Evolutionary conservation across 139 green algal species (phyloP).

Genomic region (Chlorella sp.): DNA sequence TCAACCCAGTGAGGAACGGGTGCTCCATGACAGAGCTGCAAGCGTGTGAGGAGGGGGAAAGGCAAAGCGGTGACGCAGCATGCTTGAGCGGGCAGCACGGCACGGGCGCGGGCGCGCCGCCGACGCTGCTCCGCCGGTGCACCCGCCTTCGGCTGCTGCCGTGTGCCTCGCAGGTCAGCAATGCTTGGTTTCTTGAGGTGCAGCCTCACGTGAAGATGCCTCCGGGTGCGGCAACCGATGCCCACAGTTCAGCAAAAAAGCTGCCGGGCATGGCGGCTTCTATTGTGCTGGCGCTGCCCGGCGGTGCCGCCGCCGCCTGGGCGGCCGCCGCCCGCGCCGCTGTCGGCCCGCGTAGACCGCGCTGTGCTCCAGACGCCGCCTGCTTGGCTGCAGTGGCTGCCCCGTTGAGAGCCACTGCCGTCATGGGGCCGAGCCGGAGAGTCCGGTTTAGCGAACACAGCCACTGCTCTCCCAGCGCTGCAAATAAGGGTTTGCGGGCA

Average conservation of each 20-base stretch:
- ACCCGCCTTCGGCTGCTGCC: too few relatives aligned
- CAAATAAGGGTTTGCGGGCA: too few relatives aligned
- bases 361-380: too few relatives aligned
- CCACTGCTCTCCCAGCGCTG: too few relatives aligned
- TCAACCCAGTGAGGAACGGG: slow-evolving; percentile 1
- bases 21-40: slow-evolving; percentile 6
- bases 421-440: too few relatives aligned
- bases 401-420: too few relatives aligned
- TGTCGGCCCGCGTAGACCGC: neutral
- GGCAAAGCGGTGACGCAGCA: neutral
- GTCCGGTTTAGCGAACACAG: too few relatives aligned
- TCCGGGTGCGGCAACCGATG: neutral
- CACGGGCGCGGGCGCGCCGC: too few relatives aligned
- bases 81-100: neutral
- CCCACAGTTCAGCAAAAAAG: slow-evolving; percentile 12
- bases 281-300: neutral
- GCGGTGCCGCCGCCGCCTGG: neutral
- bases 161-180: too few relatives aligned
- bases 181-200: neutral
- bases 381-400: too few relatives aligned
- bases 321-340: neutral
- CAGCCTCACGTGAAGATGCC: neutral
- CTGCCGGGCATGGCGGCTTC: neutral
- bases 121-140: too few relatives aligned
- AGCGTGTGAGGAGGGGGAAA: neutral